Conservation (phyloP, 2,329 filamentous ascomycete genomes). For the Colletotrichum cordylinicola region DNA sequence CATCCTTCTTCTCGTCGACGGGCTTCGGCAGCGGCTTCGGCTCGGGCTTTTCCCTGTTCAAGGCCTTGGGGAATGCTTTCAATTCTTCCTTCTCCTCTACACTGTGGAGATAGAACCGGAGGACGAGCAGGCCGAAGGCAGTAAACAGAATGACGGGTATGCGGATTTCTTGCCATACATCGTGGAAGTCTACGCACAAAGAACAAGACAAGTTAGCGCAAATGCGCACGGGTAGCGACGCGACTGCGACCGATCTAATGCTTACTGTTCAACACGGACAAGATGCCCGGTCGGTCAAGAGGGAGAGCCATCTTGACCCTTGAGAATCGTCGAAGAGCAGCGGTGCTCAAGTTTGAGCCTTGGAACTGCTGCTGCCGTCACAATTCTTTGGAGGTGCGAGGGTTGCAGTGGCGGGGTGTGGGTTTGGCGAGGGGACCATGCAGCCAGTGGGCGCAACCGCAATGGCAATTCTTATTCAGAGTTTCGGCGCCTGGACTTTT, state of each 20-base stretch:
- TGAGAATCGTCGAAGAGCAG: neutral
- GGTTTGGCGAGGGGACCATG: neutral
- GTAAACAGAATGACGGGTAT: conserved; percentile 20
- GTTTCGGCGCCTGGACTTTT: conserved; percentile 4
- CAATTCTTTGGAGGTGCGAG: neutral
- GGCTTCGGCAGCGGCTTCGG: conserved; percentile 6
- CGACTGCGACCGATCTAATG: neutral
- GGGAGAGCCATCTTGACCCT: neutral
- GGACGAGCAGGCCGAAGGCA: conserved; percentile 9
- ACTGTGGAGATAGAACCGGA: conserved; percentile 22
- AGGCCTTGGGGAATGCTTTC: conserved; percentile 15
- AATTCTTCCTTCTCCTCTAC: conserved; percentile 12
- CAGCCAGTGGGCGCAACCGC: conserved; percentile 5
- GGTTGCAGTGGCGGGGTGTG: conserved; percentile 5
- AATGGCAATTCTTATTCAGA: conserved; percentile 17
- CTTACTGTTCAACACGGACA: conserved; percentile 12
- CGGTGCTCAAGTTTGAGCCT: conserved; percentile 6
- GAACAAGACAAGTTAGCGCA: neutral
- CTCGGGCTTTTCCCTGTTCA: conserved; percentile 4
- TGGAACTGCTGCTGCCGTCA: neutral
- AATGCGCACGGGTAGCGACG: neutral
- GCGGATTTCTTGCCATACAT: conserved; percentile 23
- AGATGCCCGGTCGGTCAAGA: neutral
- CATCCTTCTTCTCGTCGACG: conserved; percentile 13
- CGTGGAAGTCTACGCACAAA: conserved; percentile 11